Percentiles rank a stretch among this genome's conserved stretches.
These are phyloP conservation scores for Sicyos baderoa DNA, from an alignment of 306 rosid genomes.

Conservation along the genomic window DNA sequence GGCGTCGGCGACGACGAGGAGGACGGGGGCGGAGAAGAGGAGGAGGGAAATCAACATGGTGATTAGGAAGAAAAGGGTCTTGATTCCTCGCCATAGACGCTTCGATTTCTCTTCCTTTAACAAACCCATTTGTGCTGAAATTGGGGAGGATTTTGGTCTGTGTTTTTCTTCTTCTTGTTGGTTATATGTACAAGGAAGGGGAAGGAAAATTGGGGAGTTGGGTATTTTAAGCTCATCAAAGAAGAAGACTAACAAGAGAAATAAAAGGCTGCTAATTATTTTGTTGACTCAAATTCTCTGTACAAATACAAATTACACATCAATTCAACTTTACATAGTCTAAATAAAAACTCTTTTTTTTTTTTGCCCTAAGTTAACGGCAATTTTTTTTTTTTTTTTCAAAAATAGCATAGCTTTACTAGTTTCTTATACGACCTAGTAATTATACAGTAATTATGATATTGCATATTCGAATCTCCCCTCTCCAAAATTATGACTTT, in stretches of 20 bases:
- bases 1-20: slow-evolving; percentile 59
- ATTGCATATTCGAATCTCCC: no score
- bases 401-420: no score
- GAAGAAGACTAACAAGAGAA: neutral
- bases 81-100: slow-evolving; percentile 52
- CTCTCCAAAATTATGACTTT: no score
- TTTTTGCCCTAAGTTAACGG: slow-evolving; percentile 32
- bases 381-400: slow-evolving; percentile 25
- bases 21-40: slow-evolving; percentile 71
- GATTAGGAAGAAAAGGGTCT: slow-evolving; percentile 72
- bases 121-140: slow-evolving; percentile 49
- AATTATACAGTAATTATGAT: no score
- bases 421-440: no score
- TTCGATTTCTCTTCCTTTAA: slow-evolving; percentile 64
- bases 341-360: slow-evolving; percentile 1
- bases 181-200: slow-evolving; percentile 5
- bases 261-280: neutral
- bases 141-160: neutral
- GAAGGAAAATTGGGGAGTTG: neutral
- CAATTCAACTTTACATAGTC: slow-evolving; percentile 37
- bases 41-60: slow-evolving; percentile 74
- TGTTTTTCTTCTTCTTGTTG: neutral
- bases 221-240: slow-evolving; percentile 6
- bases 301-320: slow-evolving; percentile 12
- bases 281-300: slow-evolving; percentile 7